These are phyloP conservation scores for Toxoplasma gondii DNA, from an alignment of 169 alveolate genomes.

Conservation along the genomic window DNA sequence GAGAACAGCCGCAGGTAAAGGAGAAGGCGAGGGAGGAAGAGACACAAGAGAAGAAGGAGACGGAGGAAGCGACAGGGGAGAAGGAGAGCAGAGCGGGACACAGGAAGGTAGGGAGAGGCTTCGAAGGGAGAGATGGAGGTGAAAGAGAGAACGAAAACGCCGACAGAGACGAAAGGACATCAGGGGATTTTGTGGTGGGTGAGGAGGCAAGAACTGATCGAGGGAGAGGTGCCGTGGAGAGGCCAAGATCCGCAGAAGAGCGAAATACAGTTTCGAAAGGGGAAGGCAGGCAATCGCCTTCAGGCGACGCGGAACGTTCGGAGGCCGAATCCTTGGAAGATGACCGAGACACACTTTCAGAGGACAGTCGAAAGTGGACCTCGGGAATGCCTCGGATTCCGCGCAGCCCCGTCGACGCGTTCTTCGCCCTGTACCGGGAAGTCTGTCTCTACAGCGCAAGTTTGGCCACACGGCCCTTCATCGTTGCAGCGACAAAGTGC, in stretches of 20 bases:
- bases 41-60: neutral
- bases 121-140: too few species aligned
- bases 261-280: too few species aligned
- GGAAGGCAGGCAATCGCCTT: too few species aligned
- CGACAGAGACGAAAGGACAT: too few species aligned
- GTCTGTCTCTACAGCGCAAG: constrained; percentile 14
- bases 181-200: too few species aligned
- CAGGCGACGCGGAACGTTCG: too few species aligned
- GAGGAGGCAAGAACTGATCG: too few species aligned
- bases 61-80: neutral
- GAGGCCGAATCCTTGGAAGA: neutral
- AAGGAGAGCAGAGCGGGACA: neutral
- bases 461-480: constrained; percentile 24
- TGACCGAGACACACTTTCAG: neutral
- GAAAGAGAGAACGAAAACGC: too few species aligned
- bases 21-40: too few species aligned
- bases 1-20: too few species aligned
- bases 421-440: neutral
- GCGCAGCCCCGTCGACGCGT: neutral
- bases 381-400: neutral
- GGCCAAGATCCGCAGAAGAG: too few species aligned
- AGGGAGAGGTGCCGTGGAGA: too few species aligned
- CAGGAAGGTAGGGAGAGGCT: neutral
- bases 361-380: neutral
- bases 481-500: constrained; percentile 31